Evolutionary conservation across 129 eudicot genomes (phyloP).

Genomic region (Arctium lappa): DNA sequence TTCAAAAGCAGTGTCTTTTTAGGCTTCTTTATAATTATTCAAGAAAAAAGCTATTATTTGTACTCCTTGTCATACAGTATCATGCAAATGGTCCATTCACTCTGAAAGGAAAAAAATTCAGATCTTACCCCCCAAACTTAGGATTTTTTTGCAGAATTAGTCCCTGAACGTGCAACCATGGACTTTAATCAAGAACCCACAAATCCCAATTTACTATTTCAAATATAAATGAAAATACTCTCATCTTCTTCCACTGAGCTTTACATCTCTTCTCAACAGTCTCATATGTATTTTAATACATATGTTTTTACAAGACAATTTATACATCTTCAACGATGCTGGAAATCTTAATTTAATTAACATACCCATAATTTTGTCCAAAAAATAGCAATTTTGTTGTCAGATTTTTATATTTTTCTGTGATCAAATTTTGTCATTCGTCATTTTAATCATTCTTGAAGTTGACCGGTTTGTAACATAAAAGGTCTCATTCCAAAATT

Average conservation of each 20-base stretch:
- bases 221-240: neutral
- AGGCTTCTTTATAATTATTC: neutral
- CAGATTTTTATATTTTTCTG: neutral
- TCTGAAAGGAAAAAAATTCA: neutral
- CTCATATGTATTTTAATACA: too few species aligned
- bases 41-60: conserved; percentile 24
- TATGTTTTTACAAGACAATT: too few species aligned
- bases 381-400: neutral
- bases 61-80: neutral
- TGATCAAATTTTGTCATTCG: neutral
- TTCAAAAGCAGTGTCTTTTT: conserved; percentile 7
- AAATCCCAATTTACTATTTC: neutral
- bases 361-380: too few species aligned
- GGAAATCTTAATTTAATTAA: too few species aligned
- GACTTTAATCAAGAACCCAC: neutral
- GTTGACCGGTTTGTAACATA: neutral
- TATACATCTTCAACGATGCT: too few species aligned
- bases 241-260: neutral
- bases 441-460: neutral
- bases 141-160: neutral
- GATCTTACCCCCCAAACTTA: neutral
- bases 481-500: neutral
- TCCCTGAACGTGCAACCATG: neutral
- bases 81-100: conserved; percentile 21
- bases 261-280: neutral